phyloP scores from a whole-genome alignment of 306 rosid species.

The barrel medic (Medicago truncatula) region DNA sequence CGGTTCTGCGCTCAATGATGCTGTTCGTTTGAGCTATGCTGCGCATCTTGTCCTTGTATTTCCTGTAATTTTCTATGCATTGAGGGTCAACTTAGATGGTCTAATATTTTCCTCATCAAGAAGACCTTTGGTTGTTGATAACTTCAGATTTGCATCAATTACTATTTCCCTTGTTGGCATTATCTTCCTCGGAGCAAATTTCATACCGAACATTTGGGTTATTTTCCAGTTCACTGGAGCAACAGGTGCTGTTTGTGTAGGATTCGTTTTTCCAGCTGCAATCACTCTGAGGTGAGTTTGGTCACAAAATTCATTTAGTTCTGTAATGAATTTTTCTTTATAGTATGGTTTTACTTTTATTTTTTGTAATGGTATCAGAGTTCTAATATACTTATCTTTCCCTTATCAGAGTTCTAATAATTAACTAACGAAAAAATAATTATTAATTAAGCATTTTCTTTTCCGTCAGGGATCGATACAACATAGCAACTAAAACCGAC shows the following conservation, averaged over 20 bases:
- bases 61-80: slow-evolving; percentile 77
- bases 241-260: slow-evolving; percentile 56
- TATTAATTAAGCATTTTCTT: not conserved
- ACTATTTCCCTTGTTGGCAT: slow-evolving; percentile 49
- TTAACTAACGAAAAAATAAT: slow-evolving; percentile 3
- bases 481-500: slow-evolving; percentile 77
- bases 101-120: slow-evolving; percentile 74
- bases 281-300: slow-evolving; percentile 50
- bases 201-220: slow-evolving; percentile 73
- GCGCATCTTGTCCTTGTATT: slow-evolving; percentile 92
- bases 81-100: slow-evolving; percentile 79
- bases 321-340: not conserved
- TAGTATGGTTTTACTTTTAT: not conserved
- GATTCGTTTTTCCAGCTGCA: slow-evolving; percentile 57
- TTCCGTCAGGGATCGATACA: slow-evolving; percentile 61
- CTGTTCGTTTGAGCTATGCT: slow-evolving; percentile 81
- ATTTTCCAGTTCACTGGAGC: slow-evolving; percentile 64
- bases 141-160: slow-evolving; percentile 65
- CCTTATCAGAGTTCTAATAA: not conserved
- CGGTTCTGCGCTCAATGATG: slow-evolving; percentile 70
- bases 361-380: not conserved
- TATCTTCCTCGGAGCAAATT: slow-evolving; percentile 59
- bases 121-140: slow-evolving; percentile 66
- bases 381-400: not conserved
- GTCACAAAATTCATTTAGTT: slow-evolving; percentile 16